phyloP scores from a whole-genome alignment of 305 asterid species.

The Ilex paraguariensis region DNA sequence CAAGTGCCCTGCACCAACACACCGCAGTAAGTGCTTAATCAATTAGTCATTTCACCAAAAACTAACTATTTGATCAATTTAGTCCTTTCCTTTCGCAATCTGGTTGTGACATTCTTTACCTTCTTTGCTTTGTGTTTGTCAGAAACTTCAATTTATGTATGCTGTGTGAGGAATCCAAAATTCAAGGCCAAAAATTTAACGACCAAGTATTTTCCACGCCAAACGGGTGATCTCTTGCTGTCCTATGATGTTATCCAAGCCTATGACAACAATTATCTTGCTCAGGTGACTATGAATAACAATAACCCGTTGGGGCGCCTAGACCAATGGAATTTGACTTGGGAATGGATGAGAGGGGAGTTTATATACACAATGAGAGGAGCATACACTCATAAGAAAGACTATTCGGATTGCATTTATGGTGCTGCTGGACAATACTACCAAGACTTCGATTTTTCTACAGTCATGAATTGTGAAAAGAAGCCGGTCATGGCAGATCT shows the following conservation, averaged over 20 bases:
- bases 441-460: conserved; percentile 20
- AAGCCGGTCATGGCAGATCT: conserved; percentile 29
- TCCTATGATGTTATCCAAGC: conserved; percentile 29
- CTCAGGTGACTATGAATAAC: conserved; percentile 29
- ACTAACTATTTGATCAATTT: no score
- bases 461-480: conserved; percentile 28
- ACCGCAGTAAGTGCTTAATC: conserved; percentile 8
- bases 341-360: conserved; percentile 42
- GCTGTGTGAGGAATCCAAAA: conserved; percentile 31
- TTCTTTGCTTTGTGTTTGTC: neutral
- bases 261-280: conserved; percentile 21
- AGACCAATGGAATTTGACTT: conserved; percentile 36
- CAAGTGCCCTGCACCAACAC: conserved; percentile 28
- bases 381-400: conserved; percentile 20
- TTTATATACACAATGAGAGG: conserved; percentile 28
- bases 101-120: no score
- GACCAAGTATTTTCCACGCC: conserved; percentile 20
- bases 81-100: no score
- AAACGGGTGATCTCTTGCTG: conserved; percentile 27
- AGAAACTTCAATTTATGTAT: conserved; percentile 24
- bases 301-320: conserved; percentile 26
- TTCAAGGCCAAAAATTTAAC: conserved; percentile 13
- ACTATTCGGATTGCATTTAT: conserved; percentile 18
- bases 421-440: conserved; percentile 23
- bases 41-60: no score